Conservation (phyloP, 352 stramenopile genomes). For the Pythium oligandrum region DNA sequence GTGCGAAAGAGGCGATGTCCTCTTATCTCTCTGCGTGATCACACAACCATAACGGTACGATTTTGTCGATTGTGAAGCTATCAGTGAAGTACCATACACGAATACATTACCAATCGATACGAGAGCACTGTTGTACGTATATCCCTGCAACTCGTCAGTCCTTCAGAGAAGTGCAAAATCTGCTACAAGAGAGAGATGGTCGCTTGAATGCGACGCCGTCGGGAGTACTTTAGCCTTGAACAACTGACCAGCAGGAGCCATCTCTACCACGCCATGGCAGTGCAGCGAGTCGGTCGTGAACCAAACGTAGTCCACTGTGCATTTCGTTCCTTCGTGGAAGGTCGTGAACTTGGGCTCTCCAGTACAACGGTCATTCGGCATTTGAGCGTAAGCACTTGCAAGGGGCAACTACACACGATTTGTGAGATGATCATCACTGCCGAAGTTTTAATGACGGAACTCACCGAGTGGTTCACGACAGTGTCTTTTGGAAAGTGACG, state of each 20-base stretch:
- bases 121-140: too few species aligned
- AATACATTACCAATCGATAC: too few species aligned
- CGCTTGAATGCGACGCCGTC: slow-evolving; percentile 48
- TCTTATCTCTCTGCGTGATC: too few species aligned
- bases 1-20: too few species aligned
- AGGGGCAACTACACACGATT: slow-evolving; percentile 33
- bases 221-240: slow-evolving; percentile 46
- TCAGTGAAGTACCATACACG: too few species aligned
- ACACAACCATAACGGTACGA: too few species aligned
- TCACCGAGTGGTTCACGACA: slow-evolving; percentile 11
- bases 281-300: slow-evolving; percentile 39
- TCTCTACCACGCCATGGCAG: slow-evolving; percentile 64
- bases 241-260: slow-evolving; percentile 42
- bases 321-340: slow-evolving; percentile 54
- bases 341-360: slow-evolving; percentile 73
- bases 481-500: slow-evolving; percentile 17
- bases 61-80: too few species aligned
- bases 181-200: slow-evolving; percentile 64
- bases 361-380: slow-evolving; percentile 33
- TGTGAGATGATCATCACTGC: background rate
- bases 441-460: background rate
- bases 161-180: slow-evolving; percentile 39
- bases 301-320: slow-evolving; percentile 72
- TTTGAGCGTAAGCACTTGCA: slow-evolving; percentile 60
- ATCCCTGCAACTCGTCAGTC: too few species aligned